These are phyloP conservation scores for Neofusicoccum kwambonambiense DNA, from an alignment of 2,329 filamentous ascomycete species.

Conservation along the genomic window DNA sequence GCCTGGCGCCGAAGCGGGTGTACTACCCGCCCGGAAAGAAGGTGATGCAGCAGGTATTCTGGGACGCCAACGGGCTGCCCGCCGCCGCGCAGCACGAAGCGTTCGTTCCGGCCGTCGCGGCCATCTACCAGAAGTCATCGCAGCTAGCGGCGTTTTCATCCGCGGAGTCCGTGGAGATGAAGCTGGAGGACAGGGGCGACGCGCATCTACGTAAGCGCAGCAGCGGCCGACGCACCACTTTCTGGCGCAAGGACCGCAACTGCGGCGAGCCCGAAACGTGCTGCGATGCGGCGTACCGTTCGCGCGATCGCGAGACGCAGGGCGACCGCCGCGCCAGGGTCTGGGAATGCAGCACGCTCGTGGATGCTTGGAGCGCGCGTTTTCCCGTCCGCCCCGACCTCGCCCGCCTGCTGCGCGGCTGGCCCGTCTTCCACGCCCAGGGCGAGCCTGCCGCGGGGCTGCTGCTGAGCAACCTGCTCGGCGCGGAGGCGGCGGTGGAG, in stretches of 20 bases:
- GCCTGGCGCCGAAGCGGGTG: constrained; percentile 37
- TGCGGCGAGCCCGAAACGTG: not conserved
- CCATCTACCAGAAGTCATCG: constrained; percentile 21
- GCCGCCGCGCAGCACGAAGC: constrained; percentile 32
- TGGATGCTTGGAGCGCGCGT: not conserved
- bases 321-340: not conserved
- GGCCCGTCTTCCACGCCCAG: not conserved
- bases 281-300: not conserved
- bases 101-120: constrained; percentile 22
- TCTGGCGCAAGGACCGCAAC: not conserved
- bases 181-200: not conserved
- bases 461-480: constrained; percentile 43
- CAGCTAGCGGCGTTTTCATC: constrained; percentile 19
- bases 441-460: constrained; percentile 25
- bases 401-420: not conserved
- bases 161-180: not conserved
- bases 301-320: not conserved
- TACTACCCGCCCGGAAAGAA: constrained; percentile 29
- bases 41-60: constrained; percentile 31
- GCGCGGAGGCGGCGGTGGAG: constrained; percentile 36
- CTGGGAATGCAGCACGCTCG: not conserved
- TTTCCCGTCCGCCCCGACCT: not conserved
- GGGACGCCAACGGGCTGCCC: constrained; percentile 29
- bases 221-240: not conserved
- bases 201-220: not conserved